phyloP scores from a whole-genome alignment of 768 basidiomycete species.

The Brasilioporus rufonigricans region DNA sequence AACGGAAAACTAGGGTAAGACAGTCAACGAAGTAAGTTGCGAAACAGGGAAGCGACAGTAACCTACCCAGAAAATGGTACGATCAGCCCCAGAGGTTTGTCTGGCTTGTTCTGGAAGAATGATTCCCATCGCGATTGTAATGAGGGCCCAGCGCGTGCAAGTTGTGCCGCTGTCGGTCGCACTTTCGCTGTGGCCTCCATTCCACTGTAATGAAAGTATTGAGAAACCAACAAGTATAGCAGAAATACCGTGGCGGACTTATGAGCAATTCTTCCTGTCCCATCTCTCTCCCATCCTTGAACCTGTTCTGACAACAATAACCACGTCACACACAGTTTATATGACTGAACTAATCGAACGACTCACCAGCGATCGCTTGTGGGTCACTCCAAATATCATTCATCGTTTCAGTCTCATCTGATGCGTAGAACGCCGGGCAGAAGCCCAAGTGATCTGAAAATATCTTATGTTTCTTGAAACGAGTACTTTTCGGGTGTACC shows the following conservation, averaged over 20 bases:
- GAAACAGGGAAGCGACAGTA: not conserved
- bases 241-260: conserved; percentile 39
- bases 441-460: conserved; percentile 30
- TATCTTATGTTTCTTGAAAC: too few species aligned
- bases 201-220: conserved; percentile 39
- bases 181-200: conserved; percentile 54
- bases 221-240: not conserved
- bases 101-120: conserved; percentile 48
- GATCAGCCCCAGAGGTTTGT: conserved; percentile 54
- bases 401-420: conserved; percentile 46
- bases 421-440: conserved; percentile 35
- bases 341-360: conserved; percentile 12
- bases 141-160: conserved; percentile 39
- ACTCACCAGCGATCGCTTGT: conserved; percentile 38
- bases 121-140: conserved; percentile 51
- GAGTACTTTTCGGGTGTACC: fast-evolving
- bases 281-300: conserved; percentile 35
- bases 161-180: conserved; percentile 48
- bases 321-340: not conserved
- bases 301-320: conserved; percentile 21
- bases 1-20: conserved; percentile 24
- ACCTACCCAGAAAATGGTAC: conserved; percentile 41
- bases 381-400: conserved; percentile 42
- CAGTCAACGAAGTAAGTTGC: not conserved
- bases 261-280: conserved; percentile 49